A percentile compares a stretch with the other conserved stretches of the same genome.
These are phyloP conservation scores for Fimicolochytrium jonesii DNA, from an alignment of 192 early-diverging fungal species.

Conservation along the genomic window DNA sequence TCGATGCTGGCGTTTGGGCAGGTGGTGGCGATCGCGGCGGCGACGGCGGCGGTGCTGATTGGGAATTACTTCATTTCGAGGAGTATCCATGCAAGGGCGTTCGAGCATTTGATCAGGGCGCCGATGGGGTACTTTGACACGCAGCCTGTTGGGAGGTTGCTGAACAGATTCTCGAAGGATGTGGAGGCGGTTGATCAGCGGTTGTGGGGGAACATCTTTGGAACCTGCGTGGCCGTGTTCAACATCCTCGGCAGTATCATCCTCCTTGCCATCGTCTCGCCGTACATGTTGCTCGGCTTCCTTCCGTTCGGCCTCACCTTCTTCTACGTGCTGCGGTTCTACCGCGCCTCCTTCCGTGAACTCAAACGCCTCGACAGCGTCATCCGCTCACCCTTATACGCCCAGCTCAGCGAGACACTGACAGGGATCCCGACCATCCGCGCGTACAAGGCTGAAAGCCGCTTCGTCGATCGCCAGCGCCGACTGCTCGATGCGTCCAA, in stretches of 20 bases:
- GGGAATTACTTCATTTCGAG: constrained; percentile 7
- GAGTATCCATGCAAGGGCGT: constrained; percentile 44
- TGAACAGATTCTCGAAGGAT: constrained; percentile 58
- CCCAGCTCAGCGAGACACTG: constrained; percentile 61
- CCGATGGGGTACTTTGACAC: constrained; percentile 59
- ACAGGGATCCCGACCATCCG: constrained; percentile 66
- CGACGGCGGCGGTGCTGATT: constrained; percentile 6
- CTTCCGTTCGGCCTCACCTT: constrained; percentile 14
- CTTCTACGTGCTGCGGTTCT: constrained; percentile 27
- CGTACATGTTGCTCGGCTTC: constrained; percentile 22
- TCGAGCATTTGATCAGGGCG: constrained; percentile 40
- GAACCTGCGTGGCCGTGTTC: background rate
- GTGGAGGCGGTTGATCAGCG: constrained; percentile 45
- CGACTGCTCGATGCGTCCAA: background rate
- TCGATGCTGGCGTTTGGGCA: background rate
- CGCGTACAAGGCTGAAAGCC: constrained; percentile 50
- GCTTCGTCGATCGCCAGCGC: background rate
- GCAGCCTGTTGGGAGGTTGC: constrained; percentile 60
- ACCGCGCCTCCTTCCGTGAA: constrained; percentile 36
- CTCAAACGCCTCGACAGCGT: constrained; percentile 71
- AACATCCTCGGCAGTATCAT: background rate
- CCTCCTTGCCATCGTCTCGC: constrained; percentile 30
- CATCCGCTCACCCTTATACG: constrained; percentile 65
- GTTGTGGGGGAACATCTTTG: constrained; percentile 38
- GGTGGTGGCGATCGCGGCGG: background rate